phyloP scores from a whole-genome alignment of 2,329 filamentous ascomycete genomes.

The Graphiopsis chlorocephala region DNA sequence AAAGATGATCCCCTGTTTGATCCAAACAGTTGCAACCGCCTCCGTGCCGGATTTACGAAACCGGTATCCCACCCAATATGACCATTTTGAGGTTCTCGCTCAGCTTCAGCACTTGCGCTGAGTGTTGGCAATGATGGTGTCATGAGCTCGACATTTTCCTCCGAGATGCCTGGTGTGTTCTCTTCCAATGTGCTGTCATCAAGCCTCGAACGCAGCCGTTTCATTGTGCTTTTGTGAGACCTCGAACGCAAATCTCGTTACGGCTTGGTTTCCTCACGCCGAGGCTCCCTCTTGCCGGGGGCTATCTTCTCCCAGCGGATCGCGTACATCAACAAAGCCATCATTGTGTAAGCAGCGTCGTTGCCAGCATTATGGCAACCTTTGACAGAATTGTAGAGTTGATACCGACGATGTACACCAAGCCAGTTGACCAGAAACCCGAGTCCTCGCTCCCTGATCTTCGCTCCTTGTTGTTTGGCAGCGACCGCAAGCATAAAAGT shows the following conservation, averaged over 20 bases:
- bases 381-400: constrained; percentile 33
- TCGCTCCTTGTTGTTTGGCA: constrained; percentile 14
- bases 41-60: not conserved
- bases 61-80: not conserved
- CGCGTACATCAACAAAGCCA: constrained; percentile 26
- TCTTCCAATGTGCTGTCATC: not conserved
- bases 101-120: not conserved
- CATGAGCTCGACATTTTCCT: not conserved
- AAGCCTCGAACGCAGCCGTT: not conserved
- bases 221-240: not conserved
- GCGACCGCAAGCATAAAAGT: constrained; percentile 29
- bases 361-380: constrained; percentile 45
- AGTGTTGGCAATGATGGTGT: not conserved
- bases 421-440: constrained; percentile 71
- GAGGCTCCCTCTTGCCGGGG: not conserved
- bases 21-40: not conserved
- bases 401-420: constrained; percentile 51
- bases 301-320: constrained; percentile 16
- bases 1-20: not conserved
- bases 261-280: not conserved
- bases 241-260: not conserved
- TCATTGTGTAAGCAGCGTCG: constrained; percentile 33
- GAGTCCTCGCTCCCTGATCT: constrained; percentile 35
- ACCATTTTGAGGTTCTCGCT: not conserved
- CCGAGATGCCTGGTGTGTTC: not conserved